A percentile compares a stretch with the other conserved stretches of the same genome.
These are phyloP conservation scores for Apiotrichum laibachii DNA, from an alignment of 1,284 basidiomycete species.

Conservation along the genomic window DNA sequence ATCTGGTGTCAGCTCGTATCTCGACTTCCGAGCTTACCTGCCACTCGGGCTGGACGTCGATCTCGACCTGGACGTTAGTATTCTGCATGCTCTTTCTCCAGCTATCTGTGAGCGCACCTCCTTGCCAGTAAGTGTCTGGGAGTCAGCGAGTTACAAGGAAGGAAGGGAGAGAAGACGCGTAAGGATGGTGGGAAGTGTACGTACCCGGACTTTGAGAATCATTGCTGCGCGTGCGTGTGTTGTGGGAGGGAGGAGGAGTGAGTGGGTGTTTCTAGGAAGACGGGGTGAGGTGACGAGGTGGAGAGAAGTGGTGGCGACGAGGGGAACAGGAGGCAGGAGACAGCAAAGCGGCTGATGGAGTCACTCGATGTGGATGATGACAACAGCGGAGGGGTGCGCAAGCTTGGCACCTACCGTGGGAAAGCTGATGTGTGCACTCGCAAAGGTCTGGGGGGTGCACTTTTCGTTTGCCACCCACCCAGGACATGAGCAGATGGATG, in stretches of 20 bases:
- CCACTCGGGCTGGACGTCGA: constrained; percentile 90
- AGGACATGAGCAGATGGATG: too few relatives aligned
- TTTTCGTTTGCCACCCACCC: too few relatives aligned
- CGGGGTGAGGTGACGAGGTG: neutral
- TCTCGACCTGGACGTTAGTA: constrained; percentile 57
- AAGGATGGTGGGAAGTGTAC: too few relatives aligned
- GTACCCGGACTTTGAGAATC: constrained; percentile 52
- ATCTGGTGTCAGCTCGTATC: constrained; percentile 61
- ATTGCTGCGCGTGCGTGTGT: constrained; percentile 21
- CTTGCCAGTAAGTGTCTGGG: constrained; percentile 44
- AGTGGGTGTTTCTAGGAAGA: neutral
- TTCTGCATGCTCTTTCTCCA: neutral
- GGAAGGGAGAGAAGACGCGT: too few relatives aligned
- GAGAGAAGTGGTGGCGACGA: neutral
- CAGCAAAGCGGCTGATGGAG: neutral
- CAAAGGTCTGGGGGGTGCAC: too few relatives aligned
- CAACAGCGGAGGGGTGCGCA: neutral
- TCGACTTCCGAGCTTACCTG: constrained; percentile 68
- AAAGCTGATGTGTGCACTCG: neutral
- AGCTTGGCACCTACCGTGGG: neutral
- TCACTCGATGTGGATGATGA: neutral
- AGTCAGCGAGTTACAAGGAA: constrained; percentile 16
- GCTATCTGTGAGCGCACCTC: constrained; percentile 30
- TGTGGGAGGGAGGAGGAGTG: neutral
- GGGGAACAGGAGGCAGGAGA: neutral